Evolutionary conservation across 139 green algal species (phyloP), one percentile per base, ranked within the genome.

Genomic region (Picochlorum sp.): DNA sequence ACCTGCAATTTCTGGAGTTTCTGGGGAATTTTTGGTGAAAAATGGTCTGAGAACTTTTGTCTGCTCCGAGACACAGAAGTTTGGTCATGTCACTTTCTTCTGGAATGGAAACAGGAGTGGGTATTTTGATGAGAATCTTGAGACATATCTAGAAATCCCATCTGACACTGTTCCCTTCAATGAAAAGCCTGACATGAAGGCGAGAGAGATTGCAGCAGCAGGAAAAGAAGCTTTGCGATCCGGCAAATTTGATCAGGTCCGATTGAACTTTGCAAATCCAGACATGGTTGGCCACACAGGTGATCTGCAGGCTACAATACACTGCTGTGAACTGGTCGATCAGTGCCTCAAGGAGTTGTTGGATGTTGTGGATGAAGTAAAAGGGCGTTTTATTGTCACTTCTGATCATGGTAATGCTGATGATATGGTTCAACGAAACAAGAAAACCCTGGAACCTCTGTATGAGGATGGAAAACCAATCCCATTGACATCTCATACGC

Each of bases 21-120:
- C 60, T 16, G 76, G 69, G 57, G 73, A 96, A 76, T 95, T 90
- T 73, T 73, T 98, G 58, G 85, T 82, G 14, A 81, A 87, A 62
- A 92, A 91, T 67, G 83, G 84, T 66, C 64, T 96, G 3, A 62
- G 45, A 15, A 62, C 72, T 26, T 98, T 96, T 74, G 92, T 88
- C 3, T 96, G 87, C 88, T 88, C 72, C 26, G 91, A 97, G 79
- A 97, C 90, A 5, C 88, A 96, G 70, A 67, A 70, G 50, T 45
- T 69, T 20, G 62, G 45, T 21, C 20, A 81, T 37, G 75, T 82
- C 28, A 97, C 91, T 6, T 97, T 97, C 79, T 97, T 97, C 81
- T 97, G 91, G 91, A 97, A 97, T 71, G 91, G 91, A 70, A 97
- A 97, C 84, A 83, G 91, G 60, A 89, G 75, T 6, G 91, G 91